Evolutionary conservation across 768 basidiomycete genomes (phyloP), one percentile per base, ranked within the genome.

Genomic region (Boletus fagicola): DNA sequence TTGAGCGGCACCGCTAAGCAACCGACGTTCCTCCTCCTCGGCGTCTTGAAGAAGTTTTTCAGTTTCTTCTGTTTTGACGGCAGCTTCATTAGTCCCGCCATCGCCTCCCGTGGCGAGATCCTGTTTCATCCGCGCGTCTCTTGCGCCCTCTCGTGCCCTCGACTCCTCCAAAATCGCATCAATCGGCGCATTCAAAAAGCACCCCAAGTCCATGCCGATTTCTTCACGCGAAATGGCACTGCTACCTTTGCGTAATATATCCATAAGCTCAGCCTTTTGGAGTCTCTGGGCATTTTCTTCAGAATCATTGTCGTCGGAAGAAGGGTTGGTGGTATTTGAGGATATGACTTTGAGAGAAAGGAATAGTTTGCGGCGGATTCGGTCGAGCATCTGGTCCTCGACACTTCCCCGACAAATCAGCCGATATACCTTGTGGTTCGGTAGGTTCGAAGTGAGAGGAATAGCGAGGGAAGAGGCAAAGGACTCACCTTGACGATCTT

Each of bases 311-410:
- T 28, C 53, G 20, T 57, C 54, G 18, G 66, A 58, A 0, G 69
- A 64, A 13, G 63, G 53, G 2, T 65, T 28, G 30, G 62, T 60
- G 20, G 33, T 31, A n/a, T 75, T 76, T 6, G 75, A 71, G 22
- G 77, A 77, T 81, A 86, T 85, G 59, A 86, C 78, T 67, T 86
- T 86, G 49, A 83, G 61, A 1, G 85, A 85, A 5, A 86, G 75
- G 68, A 85, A 86, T 7, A 90, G 75, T 69, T 90, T 90, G 51
- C 83, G 81, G 45, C 86, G 84, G 51, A 88, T 80, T 33, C 86
- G 79, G 59, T 86, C 84, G 6, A 89, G 76, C 78, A 88, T 88
- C 60, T 89, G 86, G 65, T 90, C 88, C 65, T 90, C 88, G 42
- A 90, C 88, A 45, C 82, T 84, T 13, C 83, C 84, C 49, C 80